Evolutionary conservation across 495 filamentous ascomycete genomes (phyloP).

Genomic region (Astrothelium macrocarpum): DNA sequence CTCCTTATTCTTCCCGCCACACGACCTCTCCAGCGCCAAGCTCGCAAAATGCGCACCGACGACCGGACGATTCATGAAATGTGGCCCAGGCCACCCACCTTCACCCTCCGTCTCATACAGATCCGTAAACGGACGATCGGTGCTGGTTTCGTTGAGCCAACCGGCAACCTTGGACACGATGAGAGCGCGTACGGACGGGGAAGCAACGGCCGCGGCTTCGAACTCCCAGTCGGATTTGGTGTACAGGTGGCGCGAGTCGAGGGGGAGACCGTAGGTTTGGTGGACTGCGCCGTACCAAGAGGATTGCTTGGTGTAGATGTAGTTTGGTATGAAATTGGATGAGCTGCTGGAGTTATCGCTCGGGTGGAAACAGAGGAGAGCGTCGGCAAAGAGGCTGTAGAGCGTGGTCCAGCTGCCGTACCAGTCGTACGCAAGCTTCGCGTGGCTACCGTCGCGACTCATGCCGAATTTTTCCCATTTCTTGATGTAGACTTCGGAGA

Average conservation of each 20-base stretch:
- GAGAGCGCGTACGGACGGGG: slow-evolving; percentile 20
- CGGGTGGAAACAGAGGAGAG: slow-evolving; percentile 35
- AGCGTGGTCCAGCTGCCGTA: slow-evolving; percentile 87
- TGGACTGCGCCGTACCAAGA: slow-evolving; percentile 30
- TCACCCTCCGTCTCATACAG: slow-evolving; percentile 33
- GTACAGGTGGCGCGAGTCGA: slow-evolving; percentile 36
- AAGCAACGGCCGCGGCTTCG: slow-evolving; percentile 33
- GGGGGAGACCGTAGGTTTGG: slow-evolving; percentile 37
- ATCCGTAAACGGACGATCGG: slow-evolving; percentile 34
- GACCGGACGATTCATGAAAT: slow-evolving; percentile 35
- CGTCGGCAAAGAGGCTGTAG: slow-evolving; percentile 36
- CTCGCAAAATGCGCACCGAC: slow-evolving; percentile 35
- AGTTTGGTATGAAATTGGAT: slow-evolving; percentile 32
- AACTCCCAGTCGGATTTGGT: slow-evolving; percentile 39
- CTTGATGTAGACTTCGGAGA: slow-evolving; percentile 65
- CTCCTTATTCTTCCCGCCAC: slow-evolving; percentile 20
- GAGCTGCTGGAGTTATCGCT: slow-evolving; percentile 14
- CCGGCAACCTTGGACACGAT: slow-evolving; percentile 29
- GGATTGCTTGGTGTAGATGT: slow-evolving; percentile 34
- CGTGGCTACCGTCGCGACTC: slow-evolving; percentile 70
- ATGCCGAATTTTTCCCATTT: slow-evolving; percentile 79
- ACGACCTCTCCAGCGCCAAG: slow-evolving; percentile 34
- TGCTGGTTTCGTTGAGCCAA: slow-evolving; percentile 35
- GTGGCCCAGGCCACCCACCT: slow-evolving; percentile 30
- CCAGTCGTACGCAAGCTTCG: slow-evolving; percentile 89